These are phyloP conservation scores for Jacaranda mimosifolia DNA, from an alignment of 257 asterid genomes.

Conservation along the genomic window DNA sequence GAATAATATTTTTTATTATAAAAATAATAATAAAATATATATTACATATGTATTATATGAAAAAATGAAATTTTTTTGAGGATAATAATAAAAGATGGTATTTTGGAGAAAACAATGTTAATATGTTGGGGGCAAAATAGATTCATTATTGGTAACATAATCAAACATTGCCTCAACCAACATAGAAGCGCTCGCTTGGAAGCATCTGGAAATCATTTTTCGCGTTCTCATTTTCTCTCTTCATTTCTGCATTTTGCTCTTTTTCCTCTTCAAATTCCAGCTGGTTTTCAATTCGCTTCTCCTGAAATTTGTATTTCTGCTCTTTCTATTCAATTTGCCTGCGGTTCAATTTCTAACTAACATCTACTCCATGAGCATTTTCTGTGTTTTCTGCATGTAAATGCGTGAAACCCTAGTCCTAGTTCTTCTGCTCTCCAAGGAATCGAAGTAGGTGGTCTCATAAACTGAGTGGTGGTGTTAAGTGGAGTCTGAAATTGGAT, in stretches of 20 bases:
- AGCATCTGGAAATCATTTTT: not conserved
- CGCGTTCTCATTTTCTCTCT: not conserved
- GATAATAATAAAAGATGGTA: too few species aligned
- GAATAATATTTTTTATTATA: too few species aligned
- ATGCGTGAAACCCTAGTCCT: constrained; percentile 45
- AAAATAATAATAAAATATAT: too few species aligned
- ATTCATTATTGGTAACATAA: too few species aligned
- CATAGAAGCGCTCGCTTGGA: not conserved
- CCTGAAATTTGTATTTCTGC: not conserved
- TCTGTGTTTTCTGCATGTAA: not conserved
- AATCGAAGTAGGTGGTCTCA: not conserved
- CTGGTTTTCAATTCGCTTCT: constrained; percentile 1
- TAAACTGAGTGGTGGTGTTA: not conserved
- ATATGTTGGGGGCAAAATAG: too few species aligned
- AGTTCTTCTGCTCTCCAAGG: not conserved
- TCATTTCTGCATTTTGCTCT: not conserved
- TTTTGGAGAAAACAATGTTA: too few species aligned
- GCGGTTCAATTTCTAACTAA: not conserved
- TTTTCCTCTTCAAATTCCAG: not conserved
- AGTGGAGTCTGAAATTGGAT: not conserved
- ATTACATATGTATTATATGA: too few species aligned
- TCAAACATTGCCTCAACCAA: too few species aligned
- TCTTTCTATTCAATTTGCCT: not conserved
- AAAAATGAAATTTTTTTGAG: too few species aligned
- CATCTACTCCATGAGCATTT: not conserved